These are phyloP conservation scores for Fomes fomentarius DNA, from an alignment of 1,284 basidiomycete species.

Conservation along the genomic window DNA sequence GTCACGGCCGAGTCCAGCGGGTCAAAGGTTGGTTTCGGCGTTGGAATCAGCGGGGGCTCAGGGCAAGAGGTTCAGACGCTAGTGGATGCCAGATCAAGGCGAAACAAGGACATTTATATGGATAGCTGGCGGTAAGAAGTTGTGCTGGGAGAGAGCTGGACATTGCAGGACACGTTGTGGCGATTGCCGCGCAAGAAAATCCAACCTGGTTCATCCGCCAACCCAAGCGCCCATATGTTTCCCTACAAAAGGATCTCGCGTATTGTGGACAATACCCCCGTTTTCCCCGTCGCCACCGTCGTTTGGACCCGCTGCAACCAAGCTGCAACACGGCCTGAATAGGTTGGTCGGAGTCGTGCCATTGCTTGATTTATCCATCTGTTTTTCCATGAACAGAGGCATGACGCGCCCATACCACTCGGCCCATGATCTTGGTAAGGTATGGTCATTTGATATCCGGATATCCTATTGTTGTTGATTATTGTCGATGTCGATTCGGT, in stretches of 20 bases:
- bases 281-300: background rate
- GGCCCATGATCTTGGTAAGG: too few relatives aligned
- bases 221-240: constrained; percentile 1
- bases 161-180: constrained; percentile 28
- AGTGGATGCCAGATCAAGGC: background rate
- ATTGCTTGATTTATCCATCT: too few relatives aligned
- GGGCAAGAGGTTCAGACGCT: background rate
- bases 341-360: too few relatives aligned
- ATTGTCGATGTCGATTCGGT: too few relatives aligned
- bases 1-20: background rate
- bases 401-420: background rate
- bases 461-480: too few relatives aligned
- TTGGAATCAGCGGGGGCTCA: constrained; percentile 1
- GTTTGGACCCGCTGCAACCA: background rate
- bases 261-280: background rate
- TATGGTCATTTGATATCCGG: too few relatives aligned
- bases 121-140: constrained; percentile 12
- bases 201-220: constrained; percentile 10
- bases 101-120: constrained; percentile 20
- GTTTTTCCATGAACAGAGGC: too few relatives aligned
- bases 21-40: background rate
- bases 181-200: constrained; percentile 25
- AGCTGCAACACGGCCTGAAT: too few relatives aligned
- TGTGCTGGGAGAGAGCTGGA: constrained; percentile 15
- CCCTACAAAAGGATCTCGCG: too few relatives aligned